Evolutionary conservation across 2,329 filamentous ascomycete genomes (phyloP), one percentile per base, ranked within the genome.

Genomic region (Cercospora sp.): DNA sequence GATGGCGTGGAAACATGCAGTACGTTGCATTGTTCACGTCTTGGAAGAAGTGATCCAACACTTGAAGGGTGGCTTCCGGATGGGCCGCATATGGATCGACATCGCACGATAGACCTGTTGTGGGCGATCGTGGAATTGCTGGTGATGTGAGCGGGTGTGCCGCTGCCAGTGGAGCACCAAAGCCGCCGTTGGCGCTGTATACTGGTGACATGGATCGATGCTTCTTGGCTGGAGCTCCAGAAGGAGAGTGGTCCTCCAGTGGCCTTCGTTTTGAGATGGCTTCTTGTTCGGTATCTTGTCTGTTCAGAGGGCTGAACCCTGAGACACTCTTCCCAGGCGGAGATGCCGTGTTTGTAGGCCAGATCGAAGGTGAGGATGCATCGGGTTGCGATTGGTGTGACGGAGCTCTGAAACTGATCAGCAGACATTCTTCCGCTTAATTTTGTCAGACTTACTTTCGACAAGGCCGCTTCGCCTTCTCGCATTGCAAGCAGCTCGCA

Each of bases 401-500:
- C 12, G 48, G 48, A 26, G 48, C 48, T 58, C 55, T 58, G 28
- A 4, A 20, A 31, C n/a, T 33, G 55, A 58, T 58, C 8, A 31
- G 55, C 28, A 10, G 28, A n/a, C 28, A 23, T 3, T 31, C 16
- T 58, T 16, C 31, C 55, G 13, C 16, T 3, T 13, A 5, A 8
- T 5, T 20, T 10, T 23, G 23, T 7, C 8, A 5, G 9, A 71
- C 76, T 61, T 82, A 94, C 91, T 91, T 91, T 80, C 90, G 90
- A 86, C 94, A 97, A 18, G 90, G 84, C 59, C 92, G 87, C 65
- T 93, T 92, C 76, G 94, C 94, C 81, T 96, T 97, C 77, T 95
- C 91, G 78, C 94, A 97, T 80, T 97, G 93, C 64, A 94, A 87
- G 75, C 94, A 97, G 73, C 92, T 93, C 45, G 91, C 91, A 72